Base-by-base conservation (phyloP, 2,329 filamentous ascomycete species). In the Clonostachys sp. region DNA sequence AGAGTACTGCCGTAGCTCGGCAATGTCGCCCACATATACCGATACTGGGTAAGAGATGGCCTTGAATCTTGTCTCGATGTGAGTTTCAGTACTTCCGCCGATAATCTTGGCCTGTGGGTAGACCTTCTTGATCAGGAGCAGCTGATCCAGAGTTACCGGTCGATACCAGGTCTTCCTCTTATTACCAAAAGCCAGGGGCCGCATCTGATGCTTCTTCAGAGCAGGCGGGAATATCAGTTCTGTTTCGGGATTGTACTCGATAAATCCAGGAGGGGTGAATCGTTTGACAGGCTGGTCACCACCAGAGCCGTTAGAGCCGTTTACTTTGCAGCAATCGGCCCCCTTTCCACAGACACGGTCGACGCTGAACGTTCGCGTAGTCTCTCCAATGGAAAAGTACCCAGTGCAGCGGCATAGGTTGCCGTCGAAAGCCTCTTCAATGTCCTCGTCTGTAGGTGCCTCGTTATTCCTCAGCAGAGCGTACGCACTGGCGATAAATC, bases 21-120 rank as follows among this genome's bases (percentile, higher is more conserved):
- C 74, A 49, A 99, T 96, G 59, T 99, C 94, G 12, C 92, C 91
- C 10, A 97, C 88, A 55, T 87, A 97, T 1, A 99, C 88, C 0
- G 91, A 96, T 2, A 89, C 83, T 5, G 86, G 86, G 62, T 97
- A 97, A 57, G 91, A 81, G 74, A 96, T 81, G 1, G 86, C 90
- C 71, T 97, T 97, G 79, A 99, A 97, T 68, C 96, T 96, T 70
- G 95, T 88, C 68, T 99, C 94, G 51, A 99, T 97, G 67, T 97
- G 94, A 0, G 92, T 97, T 66, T 99, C 94, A 3, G 91, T 95
- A 63, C 91, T 96, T 51, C 94, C 94, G 44, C 91, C 92, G 51
- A 99, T 96, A 51, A 99, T 83, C 67, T 97, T 99, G 5, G 92
- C 90, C 24, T 85, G 83, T 0, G 92, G 92, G 55, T 90, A 86